Conservation (phyloP, 2,329 filamentous ascomycete genomes). For the Curvularia verruculosa region DNA sequence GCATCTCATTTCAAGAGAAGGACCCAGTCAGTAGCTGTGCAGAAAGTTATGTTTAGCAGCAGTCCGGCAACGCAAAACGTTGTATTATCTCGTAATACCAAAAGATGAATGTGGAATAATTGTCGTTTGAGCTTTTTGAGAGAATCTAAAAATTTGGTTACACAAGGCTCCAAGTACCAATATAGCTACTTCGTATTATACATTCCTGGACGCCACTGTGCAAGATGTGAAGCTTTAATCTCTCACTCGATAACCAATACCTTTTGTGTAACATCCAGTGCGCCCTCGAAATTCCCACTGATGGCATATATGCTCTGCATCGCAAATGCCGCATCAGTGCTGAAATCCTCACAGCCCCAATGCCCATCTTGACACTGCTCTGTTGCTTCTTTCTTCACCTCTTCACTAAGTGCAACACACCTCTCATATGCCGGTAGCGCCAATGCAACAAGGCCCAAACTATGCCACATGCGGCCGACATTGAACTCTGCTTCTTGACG, state of each 20-base stretch:
- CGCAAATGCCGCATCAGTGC: constrained; percentile 75
- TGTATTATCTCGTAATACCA: neutral
- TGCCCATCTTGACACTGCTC: constrained; percentile 36
- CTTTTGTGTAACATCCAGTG: constrained; percentile 64
- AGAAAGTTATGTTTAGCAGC: neutral
- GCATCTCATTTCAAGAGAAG: neutral
- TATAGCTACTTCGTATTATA: neutral
- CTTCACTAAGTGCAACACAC: constrained; percentile 58
- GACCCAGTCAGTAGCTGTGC: neutral
- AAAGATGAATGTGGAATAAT: neutral
- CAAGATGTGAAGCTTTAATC: neutral
- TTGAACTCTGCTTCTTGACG: constrained; percentile 83
- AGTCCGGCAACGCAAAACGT: neutral
- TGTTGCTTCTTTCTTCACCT: constrained; percentile 43
- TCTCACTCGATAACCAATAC: constrained; percentile 55
- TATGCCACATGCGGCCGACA: constrained; percentile 75
- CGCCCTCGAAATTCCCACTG: constrained; percentile 66
- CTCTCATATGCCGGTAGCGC: constrained; percentile 74
- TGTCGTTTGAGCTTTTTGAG: neutral
- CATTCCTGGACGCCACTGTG: too few relatives aligned
- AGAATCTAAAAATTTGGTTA: neutral
- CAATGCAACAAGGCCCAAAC: constrained; percentile 73
- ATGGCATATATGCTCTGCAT: constrained; percentile 70
- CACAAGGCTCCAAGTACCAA: neutral
- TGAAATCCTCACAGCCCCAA: constrained; percentile 63